Percentiles rank a stretch among this genome's conserved stretches.
Evolutionary conservation across 2,329 filamentous ascomycete genomes (phyloP).

Genomic region (Simplicillium sp.): DNA sequence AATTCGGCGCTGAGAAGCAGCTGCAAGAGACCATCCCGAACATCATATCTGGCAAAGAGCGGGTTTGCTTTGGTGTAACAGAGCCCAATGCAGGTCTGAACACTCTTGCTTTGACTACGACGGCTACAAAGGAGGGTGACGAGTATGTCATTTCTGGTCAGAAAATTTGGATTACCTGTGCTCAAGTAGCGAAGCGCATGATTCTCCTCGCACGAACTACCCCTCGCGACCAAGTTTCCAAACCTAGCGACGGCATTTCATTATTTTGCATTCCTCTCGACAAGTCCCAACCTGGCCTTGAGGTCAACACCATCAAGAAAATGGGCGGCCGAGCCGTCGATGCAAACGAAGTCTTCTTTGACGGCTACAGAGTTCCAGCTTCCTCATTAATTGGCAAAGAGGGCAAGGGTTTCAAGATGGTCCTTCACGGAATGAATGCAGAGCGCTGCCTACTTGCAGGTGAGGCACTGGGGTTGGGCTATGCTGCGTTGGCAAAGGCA

Average conservation of each 20-base stretch:
- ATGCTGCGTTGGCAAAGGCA: slow-evolving; percentile 56
- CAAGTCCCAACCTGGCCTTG: slow-evolving; percentile 45
- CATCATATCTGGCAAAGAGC: slow-evolving; percentile 61
- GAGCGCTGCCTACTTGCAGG: slow-evolving; percentile 68
- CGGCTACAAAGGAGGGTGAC: slow-evolving; percentile 46
- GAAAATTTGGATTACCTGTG: slow-evolving; percentile 86
- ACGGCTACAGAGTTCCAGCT: slow-evolving; percentile 60
- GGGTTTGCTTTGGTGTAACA: slow-evolving; percentile 77
- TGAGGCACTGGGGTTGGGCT: slow-evolving; percentile 72
- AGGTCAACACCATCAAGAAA: slow-evolving; percentile 67
- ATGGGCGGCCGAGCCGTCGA: slow-evolving; percentile 80
- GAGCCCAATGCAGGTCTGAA: slow-evolving; percentile 75
- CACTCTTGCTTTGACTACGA: slow-evolving; percentile 60
- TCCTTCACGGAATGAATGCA: slow-evolving; percentile 73
- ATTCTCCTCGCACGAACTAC: slow-evolving; percentile 72
- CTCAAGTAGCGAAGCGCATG: slow-evolving; percentile 77
- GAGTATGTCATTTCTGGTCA: slow-evolving; percentile 64
- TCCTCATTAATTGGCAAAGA: slow-evolving; percentile 61
- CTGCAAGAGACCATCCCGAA: slow-evolving; percentile 54
- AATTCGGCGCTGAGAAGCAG: slow-evolving; percentile 60
- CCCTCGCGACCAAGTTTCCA: slow-evolving; percentile 54
- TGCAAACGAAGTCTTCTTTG: slow-evolving; percentile 83
- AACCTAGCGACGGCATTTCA: slow-evolving; percentile 65
- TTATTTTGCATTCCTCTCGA: slow-evolving; percentile 76
- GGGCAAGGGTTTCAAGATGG: slow-evolving; percentile 68